Base-by-base conservation (phyloP, 2,329 filamentous ascomycete genomes). In the Niveomyces coronatus region DNA sequence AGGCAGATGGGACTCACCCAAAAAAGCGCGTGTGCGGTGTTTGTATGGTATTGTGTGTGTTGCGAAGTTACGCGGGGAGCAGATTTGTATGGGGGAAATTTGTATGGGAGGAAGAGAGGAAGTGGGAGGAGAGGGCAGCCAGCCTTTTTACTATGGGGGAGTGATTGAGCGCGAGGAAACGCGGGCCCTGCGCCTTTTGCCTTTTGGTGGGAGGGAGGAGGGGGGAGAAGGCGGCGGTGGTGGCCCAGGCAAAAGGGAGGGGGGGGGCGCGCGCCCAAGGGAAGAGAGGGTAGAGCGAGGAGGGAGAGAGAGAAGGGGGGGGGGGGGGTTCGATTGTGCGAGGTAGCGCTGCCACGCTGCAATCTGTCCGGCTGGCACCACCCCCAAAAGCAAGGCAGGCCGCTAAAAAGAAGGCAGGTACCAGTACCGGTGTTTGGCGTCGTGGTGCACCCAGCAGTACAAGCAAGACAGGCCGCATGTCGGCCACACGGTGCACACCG, bases 101-200 rank as follows among this genome's bases (percentile, higher is more conserved):
- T 75, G 71, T 74, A 74, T 75, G 71, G 67, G 69, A 71, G 64
- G 68, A 63, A 61, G 63, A 68, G 68, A 70, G 66, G 68, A 63
- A 56, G 61, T 67, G 68, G 67, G 65, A 63, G 62, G 53, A 56
- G 63, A 60, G 61, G 63, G 62, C 62, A 62, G 63, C 64, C 64
- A 64, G 65, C 69, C 70, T 75, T 77, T 76, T 76, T 74, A 76
- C 71, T 74, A 70, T 71, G 71, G 66, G 67, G 60, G 68, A 68
- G 67, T 75, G 71, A 74, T 76, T 75, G 70, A 62, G 67, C 56
- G 61, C 55, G 56, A 49, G 31, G 52, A 54, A 53, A 53, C 55
- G 61, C 55, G 56, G 39, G 37, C 33, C 35, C 20, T 29, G 20
- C 35, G 29, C 13, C n/a, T n/a, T n/a, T n/a, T n/a, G n/a, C n/a